A percentile compares a stretch with the other conserved stretches of the same genome.
Conservation (phyloP, 495 filamentous ascomycete genomes). For the Xylaria nigripes region DNA sequence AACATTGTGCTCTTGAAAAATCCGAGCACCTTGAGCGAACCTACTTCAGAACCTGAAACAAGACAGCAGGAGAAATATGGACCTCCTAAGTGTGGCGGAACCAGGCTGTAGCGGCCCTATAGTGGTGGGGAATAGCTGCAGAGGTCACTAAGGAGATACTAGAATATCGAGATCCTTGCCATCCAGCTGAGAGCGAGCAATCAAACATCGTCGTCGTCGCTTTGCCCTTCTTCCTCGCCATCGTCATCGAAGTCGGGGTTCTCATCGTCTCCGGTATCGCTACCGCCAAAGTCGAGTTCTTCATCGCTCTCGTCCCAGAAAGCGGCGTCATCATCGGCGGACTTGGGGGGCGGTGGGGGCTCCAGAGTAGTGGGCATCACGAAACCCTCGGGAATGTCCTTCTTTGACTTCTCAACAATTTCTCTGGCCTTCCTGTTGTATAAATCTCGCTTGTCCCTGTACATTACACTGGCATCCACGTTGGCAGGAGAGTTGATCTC, state of each 20-base stretch:
- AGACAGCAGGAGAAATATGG: not conserved
- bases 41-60: not conserved
- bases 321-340: constrained; percentile 61
- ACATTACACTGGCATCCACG: constrained; percentile 82
- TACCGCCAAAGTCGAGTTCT: constrained; percentile 74
- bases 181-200: not conserved
- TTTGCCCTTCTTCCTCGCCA: constrained; percentile 38
- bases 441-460: constrained; percentile 57
- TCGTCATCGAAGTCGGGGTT: constrained; percentile 51
- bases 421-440: constrained; percentile 64
- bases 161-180: not conserved
- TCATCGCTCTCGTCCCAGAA: constrained; percentile 82
- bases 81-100: not conserved
- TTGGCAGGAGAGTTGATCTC: constrained; percentile 91
- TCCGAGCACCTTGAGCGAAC: too few species aligned
- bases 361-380: constrained; percentile 69
- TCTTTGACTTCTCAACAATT: constrained; percentile 63
- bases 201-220: constrained; percentile 37
- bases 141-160: not conserved
- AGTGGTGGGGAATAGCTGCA: not conserved
- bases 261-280: constrained; percentile 50
- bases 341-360: constrained; percentile 48
- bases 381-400: constrained; percentile 73
- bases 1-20: not conserved
- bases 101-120: not conserved